Percentiles rank a stretch among this genome's conserved stretches.
phyloP scores from a whole-genome alignment of 2,329 filamentous ascomycete genomes.

The Talaromyces rugulosus region DNA sequence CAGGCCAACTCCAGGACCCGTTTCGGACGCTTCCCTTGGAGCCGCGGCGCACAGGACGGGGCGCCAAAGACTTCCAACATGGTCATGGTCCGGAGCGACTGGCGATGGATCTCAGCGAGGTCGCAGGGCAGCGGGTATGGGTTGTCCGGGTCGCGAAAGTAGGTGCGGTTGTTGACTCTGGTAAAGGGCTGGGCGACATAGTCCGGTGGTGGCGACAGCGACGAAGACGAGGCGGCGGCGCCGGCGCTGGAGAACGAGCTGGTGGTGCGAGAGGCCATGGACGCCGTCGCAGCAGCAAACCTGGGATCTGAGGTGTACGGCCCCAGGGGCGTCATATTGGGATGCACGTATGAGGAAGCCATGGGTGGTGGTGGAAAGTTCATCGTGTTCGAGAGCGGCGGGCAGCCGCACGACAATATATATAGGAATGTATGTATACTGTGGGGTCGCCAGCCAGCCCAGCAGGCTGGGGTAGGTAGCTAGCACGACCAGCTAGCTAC shows the following conservation, averaged over 20 bases:
- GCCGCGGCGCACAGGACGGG: constrained; percentile 68
- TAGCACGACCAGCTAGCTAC: not conserved
- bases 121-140: constrained; percentile 87
- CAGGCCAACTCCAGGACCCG: constrained; percentile 84
- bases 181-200: constrained; percentile 56
- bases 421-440: not conserved
- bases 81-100: constrained; percentile 77
- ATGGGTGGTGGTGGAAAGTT: not conserved
- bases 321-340: not conserved
- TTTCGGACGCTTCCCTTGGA: constrained; percentile 64
- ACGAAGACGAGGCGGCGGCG: constrained; percentile 29
- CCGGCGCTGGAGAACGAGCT: constrained; percentile 18
- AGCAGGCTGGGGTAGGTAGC: not conserved
- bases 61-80: constrained; percentile 76
- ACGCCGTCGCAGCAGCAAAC: not conserved
- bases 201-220: constrained; percentile 30
- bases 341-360: not conserved
- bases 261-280: not conserved
- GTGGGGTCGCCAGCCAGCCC: not conserved
- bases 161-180: constrained; percentile 74
- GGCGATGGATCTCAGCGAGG: constrained; percentile 79
- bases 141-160: constrained; percentile 67
- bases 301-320: not conserved
- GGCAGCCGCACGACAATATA: not conserved
- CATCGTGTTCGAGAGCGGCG: not conserved